Evolutionary conservation across 208 protist genomes (phyloP), one percentile per base, ranked within the genome.

Genomic region (Balamuthia mandrillaris): DNA sequence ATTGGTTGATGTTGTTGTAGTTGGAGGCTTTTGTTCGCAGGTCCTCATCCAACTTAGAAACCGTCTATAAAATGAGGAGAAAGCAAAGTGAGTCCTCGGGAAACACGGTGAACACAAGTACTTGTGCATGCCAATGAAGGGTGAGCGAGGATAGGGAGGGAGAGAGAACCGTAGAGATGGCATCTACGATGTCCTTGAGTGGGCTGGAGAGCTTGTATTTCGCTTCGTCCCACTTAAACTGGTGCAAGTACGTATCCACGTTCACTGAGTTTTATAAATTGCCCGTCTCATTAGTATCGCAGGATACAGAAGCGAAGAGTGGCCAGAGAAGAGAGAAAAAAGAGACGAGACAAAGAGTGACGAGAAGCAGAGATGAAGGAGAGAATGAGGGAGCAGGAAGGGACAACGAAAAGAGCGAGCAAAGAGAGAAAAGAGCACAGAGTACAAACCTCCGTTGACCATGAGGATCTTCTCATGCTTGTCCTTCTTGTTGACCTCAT

Each of bases 31-130:
- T 91, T 18, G 39, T 27, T 75, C 87, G 88, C 24, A 93, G 68
- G 47, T 93, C 90, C 58, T 91, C 89, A n/a, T 92, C 90, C 41
- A 92, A 72, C 31, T 89, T 89, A n/a, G 78, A 14, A 27, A 87
- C 75, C 37, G 42, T 61, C 82, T 90, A 65, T 3, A 68, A 37
- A 39, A 3, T 6, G 31, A 6, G 44, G 33, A n/a, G 21, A 33
- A 60, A 42, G 24, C 16, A 42, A 52, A 41, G 12, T 75, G 16
- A 45, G 7, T 21, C 35, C 81, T n/a, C 24, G 47, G 52, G n/a
- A n/a, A n/a, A n/a, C n/a, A n/a, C n/a, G n/a, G n/a, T n/a, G n/a
- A n/a, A n/a, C n/a, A n/a, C n/a, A n/a, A n/a, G n/a, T n/a, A n/a
- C n/a, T n/a, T n/a, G n/a, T n/a, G n/a, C n/a, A n/a, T n/a, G n/a